phyloP scores from a whole-genome alignment of 1,284 basidiomycete species.

The Mycosarcoma maydis region DNA sequence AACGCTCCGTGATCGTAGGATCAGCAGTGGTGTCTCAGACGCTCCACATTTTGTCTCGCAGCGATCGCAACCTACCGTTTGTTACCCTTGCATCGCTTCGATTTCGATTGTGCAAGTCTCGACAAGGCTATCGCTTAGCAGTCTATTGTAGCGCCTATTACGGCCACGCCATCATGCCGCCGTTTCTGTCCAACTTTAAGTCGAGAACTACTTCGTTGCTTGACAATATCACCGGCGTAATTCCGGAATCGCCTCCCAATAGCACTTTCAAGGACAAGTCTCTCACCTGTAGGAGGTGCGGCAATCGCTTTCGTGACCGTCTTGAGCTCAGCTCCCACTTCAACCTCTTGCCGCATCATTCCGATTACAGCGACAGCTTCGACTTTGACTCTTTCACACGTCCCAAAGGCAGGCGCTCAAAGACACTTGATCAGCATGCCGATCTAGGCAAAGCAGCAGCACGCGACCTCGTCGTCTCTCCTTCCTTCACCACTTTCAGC shows the following conservation, averaged over 20 bases:
- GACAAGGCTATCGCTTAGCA: background rate
- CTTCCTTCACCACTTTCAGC: slow-evolving; percentile 16
- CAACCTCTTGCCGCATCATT: slow-evolving; percentile 38
- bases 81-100: background rate
- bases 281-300: slow-evolving; percentile 33
- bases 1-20: too few species aligned
- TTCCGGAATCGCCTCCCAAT: slow-evolving; percentile 23
- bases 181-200: slow-evolving; percentile 16
- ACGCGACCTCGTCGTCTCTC: background rate
- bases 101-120: too few species aligned
- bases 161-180: slow-evolving; percentile 16
- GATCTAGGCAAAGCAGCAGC: background rate
- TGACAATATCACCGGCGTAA: slow-evolving; percentile 40
- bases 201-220: slow-evolving; percentile 42
- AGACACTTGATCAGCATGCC: background rate
- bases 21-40: too few species aligned
- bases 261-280: slow-evolving; percentile 24
- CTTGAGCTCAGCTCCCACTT: slow-evolving; percentile 38
- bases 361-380: slow-evolving; percentile 31
- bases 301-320: slow-evolving; percentile 29
- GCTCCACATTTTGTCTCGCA: too few species aligned
- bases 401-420: slow-evolving; percentile 16
- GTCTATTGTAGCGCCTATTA: background rate
- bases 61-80: too few species aligned
- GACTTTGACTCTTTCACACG: slow-evolving; percentile 28